Conservation (phyloP, 2,329 filamentous ascomycete genomes). For the Periconia macrospinosa region DNA sequence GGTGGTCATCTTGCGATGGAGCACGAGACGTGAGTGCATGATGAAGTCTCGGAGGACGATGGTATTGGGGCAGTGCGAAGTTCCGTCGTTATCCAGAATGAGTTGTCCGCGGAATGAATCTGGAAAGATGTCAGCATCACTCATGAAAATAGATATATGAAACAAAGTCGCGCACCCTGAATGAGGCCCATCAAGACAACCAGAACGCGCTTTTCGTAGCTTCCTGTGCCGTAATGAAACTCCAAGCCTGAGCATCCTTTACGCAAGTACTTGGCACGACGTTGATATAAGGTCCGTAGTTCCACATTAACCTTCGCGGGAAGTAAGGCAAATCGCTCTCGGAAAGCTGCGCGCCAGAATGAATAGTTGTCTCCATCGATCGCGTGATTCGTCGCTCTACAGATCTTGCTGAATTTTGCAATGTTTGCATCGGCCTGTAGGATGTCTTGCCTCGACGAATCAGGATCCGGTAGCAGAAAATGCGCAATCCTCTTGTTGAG, state of each 20-base stretch:
- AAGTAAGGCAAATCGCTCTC: conserved; percentile 44
- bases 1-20: conserved; percentile 26
- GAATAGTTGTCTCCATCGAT: conserved; percentile 44
- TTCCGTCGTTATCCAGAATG: conserved; percentile 16
- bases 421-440: conserved; percentile 46
- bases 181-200: conserved; percentile 47
- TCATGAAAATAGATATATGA: not conserved
- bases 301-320: conserved; percentile 22
- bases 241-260: conserved; percentile 12
- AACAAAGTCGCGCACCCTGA: conserved; percentile 47
- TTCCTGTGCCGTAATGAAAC: conserved; percentile 22
- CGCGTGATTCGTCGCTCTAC: conserved; percentile 42
- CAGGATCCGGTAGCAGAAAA: conserved; percentile 21
- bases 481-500: conserved; percentile 45
- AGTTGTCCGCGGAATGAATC: not conserved
- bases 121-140: not conserved
- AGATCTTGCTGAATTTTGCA: conserved; percentile 43
- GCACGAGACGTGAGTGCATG: conserved; percentile 27
- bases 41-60: conserved; percentile 34
- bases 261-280: conserved; percentile 23
- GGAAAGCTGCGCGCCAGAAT: conserved; percentile 54
- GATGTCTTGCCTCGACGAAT: conserved; percentile 1
- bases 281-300: conserved; percentile 43
- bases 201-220: conserved; percentile 39
- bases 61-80: conserved; percentile 40